These are phyloP conservation scores for Leccinum solheimii DNA, from an alignment of 1,284 basidiomycete species.

Conservation along the genomic window DNA sequence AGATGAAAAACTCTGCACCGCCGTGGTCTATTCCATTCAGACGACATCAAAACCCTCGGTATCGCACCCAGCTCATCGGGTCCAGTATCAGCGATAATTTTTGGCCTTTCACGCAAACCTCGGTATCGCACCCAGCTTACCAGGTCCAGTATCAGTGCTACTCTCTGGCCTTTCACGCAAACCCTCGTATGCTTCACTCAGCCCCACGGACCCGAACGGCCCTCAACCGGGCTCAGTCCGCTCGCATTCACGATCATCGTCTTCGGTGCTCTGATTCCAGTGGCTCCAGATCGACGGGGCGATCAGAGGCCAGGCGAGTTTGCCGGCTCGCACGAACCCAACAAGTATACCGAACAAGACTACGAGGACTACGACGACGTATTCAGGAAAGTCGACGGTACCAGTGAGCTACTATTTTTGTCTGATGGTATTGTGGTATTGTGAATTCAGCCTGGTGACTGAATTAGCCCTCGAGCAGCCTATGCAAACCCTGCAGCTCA, in stretches of 20 bases:
- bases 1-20: slow-evolving; percentile 73
- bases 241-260: slow-evolving; percentile 55
- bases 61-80: slow-evolving; percentile 48
- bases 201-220: slow-evolving; percentile 33
- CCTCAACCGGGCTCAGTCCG: slow-evolving; percentile 28
- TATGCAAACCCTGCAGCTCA: slow-evolving; percentile 75
- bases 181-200: slow-evolving; percentile 49
- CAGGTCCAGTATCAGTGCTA: slow-evolving; percentile 65
- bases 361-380: slow-evolving; percentile 91
- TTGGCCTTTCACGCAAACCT: slow-evolving; percentile 46
- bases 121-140: slow-evolving; percentile 49
- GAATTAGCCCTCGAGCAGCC: slow-evolving; percentile 55
- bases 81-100: slow-evolving; percentile 65
- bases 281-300: no score
- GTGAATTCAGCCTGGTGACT: neutral
- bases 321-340: slow-evolving; percentile 61
- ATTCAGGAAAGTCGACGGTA: slow-evolving; percentile 74
- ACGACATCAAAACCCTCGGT: slow-evolving; percentile 79
- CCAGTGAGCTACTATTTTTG: slow-evolving; percentile 44
- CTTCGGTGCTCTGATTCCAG: no score
- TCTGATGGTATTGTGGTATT: neutral
- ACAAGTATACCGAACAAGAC: slow-evolving; percentile 87
- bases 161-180: slow-evolving; percentile 51
- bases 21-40: slow-evolving; percentile 81
- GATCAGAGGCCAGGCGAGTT: slow-evolving; percentile 57